Conservation (phyloP, 2,329 filamentous ascomycete species). For the Fusarium succisae region DNA sequence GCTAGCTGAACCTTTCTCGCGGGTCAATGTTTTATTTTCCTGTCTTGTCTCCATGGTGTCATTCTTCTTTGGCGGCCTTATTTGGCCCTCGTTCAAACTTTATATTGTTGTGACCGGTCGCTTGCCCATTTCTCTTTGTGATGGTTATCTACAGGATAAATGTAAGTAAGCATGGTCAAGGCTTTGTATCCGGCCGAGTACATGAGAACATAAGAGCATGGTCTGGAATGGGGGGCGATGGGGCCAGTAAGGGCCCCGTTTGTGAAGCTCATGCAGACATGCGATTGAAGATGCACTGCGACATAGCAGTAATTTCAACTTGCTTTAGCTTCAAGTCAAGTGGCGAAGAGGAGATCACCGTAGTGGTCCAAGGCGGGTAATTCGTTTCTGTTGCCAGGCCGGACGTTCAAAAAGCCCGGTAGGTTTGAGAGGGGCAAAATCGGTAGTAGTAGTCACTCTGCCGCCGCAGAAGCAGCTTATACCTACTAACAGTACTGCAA, state of each 20-base stretch:
- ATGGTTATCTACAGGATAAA: slow-evolving; percentile 8
- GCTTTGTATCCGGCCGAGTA: slow-evolving; percentile 25
- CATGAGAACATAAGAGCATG: slow-evolving; percentile 26
- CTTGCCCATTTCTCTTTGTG: slow-evolving; percentile 5
- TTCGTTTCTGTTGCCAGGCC: slow-evolving; percentile 34
- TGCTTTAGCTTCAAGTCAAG: slow-evolving; percentile 39
- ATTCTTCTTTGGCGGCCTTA: background rate
- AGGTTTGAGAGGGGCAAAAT: slow-evolving; percentile 33
- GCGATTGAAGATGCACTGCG: slow-evolving; percentile 39
- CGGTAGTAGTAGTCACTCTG: slow-evolving; percentile 2
- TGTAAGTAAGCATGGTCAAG: slow-evolving; percentile 6
- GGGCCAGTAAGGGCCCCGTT: slow-evolving; percentile 30
- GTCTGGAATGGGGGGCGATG: slow-evolving; percentile 33
- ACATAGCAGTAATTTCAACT: slow-evolving; percentile 41
- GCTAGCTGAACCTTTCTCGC: slow-evolving; percentile 25
- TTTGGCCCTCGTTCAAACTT: slow-evolving; percentile 15
- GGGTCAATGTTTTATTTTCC: slow-evolving; percentile 11
- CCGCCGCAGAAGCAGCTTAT: slow-evolving; percentile 12
- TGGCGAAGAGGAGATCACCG: slow-evolving; percentile 44
- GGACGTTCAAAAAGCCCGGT: slow-evolving; percentile 26
- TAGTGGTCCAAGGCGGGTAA: slow-evolving; percentile 37
- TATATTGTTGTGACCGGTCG: background rate
- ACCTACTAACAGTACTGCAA: background rate
- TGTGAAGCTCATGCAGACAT: slow-evolving; percentile 42
- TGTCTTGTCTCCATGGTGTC: background rate